These are phyloP conservation scores for Panaeolus cyanescens DNA, from an alignment of 768 basidiomycete species.

Conservation along the genomic window DNA sequence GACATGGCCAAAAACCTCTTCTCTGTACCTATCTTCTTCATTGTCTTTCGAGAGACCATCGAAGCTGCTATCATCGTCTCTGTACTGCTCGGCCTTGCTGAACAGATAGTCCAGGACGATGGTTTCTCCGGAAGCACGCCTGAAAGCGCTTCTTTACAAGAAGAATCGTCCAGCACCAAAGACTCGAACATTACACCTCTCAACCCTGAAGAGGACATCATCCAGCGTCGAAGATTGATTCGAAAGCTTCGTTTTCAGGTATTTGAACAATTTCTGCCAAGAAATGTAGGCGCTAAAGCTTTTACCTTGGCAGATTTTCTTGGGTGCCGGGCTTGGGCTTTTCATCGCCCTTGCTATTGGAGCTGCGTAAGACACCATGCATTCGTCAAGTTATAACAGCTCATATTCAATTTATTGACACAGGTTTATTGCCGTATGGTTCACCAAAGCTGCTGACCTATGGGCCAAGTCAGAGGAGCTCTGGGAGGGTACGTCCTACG, in stretches of 20 bases:
- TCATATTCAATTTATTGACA: no score
- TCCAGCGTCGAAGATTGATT: slow-evolving; percentile 47
- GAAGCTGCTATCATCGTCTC: slow-evolving; percentile 93
- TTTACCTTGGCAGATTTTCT: slow-evolving; percentile 56
- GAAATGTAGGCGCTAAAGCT: neutral
- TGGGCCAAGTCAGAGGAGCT: slow-evolving; percentile 84
- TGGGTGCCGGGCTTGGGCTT: slow-evolving; percentile 77
- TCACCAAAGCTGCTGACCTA: slow-evolving; percentile 83
- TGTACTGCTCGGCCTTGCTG: slow-evolving; percentile 88
- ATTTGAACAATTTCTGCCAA: neutral
- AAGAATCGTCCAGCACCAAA: slow-evolving; percentile 25
- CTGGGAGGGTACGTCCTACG: slow-evolving; percentile 78
- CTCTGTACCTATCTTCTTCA: slow-evolving; percentile 93
- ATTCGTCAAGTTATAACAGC: no score
- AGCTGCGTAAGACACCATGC: slow-evolving; percentile 69
- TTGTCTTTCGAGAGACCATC: slow-evolving; percentile 92
- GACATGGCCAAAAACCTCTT: slow-evolving; percentile 77
- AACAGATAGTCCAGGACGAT: slow-evolving; percentile 68
- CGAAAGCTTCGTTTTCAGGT: slow-evolving; percentile 75
- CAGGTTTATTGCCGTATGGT: slow-evolving; percentile 93
- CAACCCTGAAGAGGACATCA: slow-evolving; percentile 22
- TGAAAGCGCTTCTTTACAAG: slow-evolving; percentile 14
- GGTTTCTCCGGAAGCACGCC: slow-evolving; percentile 15
- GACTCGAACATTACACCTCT: slow-evolving; percentile 21
- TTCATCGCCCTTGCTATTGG: slow-evolving; percentile 81